Evolutionary conservation across 108 stramenopile species (phyloP).

Genomic region (Skeletonema menzelii): DNA sequence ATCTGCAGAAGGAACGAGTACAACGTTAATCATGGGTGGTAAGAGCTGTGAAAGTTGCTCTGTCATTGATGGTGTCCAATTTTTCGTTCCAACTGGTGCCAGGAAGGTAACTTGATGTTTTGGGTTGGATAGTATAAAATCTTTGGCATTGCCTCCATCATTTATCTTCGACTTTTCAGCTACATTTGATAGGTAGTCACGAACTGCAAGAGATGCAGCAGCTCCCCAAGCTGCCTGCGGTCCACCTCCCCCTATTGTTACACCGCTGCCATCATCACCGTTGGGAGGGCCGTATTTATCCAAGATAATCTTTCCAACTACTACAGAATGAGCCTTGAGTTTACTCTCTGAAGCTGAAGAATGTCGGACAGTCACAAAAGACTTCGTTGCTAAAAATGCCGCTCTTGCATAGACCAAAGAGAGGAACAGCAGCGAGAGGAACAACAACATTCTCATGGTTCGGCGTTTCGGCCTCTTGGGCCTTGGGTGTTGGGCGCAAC

Average conservation of each 20-base stretch:
- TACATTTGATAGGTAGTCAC: background rate
- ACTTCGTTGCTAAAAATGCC: background rate
- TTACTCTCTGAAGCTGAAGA: background rate
- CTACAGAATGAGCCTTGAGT: background rate
- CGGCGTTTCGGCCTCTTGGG: too few species aligned
- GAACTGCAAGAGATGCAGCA: conserved; percentile 42
- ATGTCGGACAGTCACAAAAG: background rate
- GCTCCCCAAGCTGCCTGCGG: conserved; percentile 61
- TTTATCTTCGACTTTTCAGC: background rate
- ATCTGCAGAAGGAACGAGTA: conserved; percentile 27
- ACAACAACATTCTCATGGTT: background rate
- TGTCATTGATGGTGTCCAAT: conserved; percentile 37
- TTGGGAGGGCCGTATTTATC: conserved; percentile 49
- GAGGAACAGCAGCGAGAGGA: background rate
- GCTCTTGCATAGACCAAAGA: background rate
- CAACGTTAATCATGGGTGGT: conserved; percentile 16
- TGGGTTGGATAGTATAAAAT: background rate
- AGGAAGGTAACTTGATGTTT: conserved; percentile 44
- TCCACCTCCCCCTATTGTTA: conserved; percentile 58
- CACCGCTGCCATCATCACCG: background rate
- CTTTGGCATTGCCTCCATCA: background rate
- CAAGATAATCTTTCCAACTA: conserved; percentile 57
- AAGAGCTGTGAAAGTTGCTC: conserved; percentile 17
- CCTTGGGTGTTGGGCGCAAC: too few species aligned
- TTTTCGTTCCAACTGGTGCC: conserved; percentile 41